Evolutionary conservation across 1,284 basidiomycete genomes (phyloP).

Genomic region (Marasmius oreades): DNA sequence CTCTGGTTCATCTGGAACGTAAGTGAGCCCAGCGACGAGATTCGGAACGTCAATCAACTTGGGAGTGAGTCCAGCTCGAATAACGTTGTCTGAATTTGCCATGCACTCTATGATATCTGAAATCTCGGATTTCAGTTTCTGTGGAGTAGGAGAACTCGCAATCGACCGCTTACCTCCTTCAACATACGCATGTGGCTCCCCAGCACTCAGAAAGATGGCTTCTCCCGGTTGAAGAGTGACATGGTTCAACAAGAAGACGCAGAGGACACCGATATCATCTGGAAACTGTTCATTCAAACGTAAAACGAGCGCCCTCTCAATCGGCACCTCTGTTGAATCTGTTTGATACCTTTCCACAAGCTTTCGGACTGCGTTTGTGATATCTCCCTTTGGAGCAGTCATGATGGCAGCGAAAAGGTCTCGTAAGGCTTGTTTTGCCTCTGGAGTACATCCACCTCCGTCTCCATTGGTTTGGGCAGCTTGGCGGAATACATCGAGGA

Average conservation of each 20-base stretch:
- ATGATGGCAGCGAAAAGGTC: slow-evolving; percentile 82
- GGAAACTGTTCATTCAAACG: slow-evolving; percentile 83
- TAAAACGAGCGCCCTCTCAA: slow-evolving; percentile 65
- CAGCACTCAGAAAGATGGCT: slow-evolving; percentile 92
- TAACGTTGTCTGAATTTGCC: slow-evolving; percentile 99
- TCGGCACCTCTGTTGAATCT: slow-evolving; percentile 37
- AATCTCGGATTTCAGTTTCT: not conserved
- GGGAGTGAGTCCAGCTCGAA: slow-evolving; percentile 96
- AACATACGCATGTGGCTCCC: slow-evolving; percentile 97
- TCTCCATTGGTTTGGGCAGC: slow-evolving; percentile 38
- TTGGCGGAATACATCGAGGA: slow-evolving; percentile 47
- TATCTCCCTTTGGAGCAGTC: slow-evolving; percentile 56
- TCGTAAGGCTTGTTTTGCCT: slow-evolving; percentile 62
- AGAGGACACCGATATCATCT: slow-evolving; percentile 92
- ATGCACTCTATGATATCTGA: slow-evolving; percentile 96
- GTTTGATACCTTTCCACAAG: slow-evolving; percentile 63
- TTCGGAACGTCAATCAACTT: slow-evolving; percentile 94
- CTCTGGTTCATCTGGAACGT: slow-evolving; percentile 65
- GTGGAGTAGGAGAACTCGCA: slow-evolving; percentile 6
- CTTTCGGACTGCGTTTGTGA: slow-evolving; percentile 53
- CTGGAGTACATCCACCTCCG: slow-evolving; percentile 33
- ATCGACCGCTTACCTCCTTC: slow-evolving; percentile 67
- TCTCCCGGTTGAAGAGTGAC: slow-evolving; percentile 79
- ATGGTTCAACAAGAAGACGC: slow-evolving; percentile 89
- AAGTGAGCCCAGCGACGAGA: slow-evolving; percentile 87